These are phyloP conservation scores for Psilocybe cubensis DNA, from an alignment of 768 basidiomycete genomes.

Conservation along the genomic window DNA sequence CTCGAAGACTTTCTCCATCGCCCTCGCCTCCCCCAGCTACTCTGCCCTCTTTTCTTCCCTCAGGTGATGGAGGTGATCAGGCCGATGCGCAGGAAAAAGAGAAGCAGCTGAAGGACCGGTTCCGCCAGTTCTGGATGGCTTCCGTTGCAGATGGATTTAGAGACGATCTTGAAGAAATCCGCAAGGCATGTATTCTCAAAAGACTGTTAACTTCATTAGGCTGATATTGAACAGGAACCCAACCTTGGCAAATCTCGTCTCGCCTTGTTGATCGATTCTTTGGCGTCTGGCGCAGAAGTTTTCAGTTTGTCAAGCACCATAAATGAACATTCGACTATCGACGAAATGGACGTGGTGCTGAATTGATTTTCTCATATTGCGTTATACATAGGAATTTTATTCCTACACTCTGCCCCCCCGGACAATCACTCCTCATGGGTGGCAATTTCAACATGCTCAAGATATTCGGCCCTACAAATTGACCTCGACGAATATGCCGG, in stretches of 20 bases:
- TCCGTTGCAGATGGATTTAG: slow-evolving; percentile 82
- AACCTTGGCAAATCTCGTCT: slow-evolving; percentile 71
- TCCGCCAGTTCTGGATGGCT: slow-evolving; percentile 88
- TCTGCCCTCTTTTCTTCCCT: slow-evolving; percentile 64
- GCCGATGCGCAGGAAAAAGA: slow-evolving; percentile 54
- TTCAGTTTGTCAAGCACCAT: slow-evolving; percentile 47
- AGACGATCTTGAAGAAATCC: slow-evolving; percentile 82
- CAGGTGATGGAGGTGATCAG: slow-evolving; percentile 27
- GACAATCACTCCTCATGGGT: no score
- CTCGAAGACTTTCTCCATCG: slow-evolving; percentile 39
- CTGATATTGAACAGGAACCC: slow-evolving; percentile 46
- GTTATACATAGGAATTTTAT: background rate
- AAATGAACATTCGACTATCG: slow-evolving; percentile 35
- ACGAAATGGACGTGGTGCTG: slow-evolving; percentile 81
- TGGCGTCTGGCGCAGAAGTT: slow-evolving; percentile 78
- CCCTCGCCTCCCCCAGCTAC: slow-evolving; percentile 47
- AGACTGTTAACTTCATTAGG: background rate
- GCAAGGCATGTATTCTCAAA: slow-evolving; percentile 55
- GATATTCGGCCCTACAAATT: no score
- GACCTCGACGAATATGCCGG: no score
- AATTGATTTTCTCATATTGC: slow-evolving; percentile 25
- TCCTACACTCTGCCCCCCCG: no score
- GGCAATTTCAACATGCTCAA: no score
- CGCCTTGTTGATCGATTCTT: slow-evolving; percentile 77
- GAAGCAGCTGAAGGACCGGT: slow-evolving; percentile 61